Evolutionary conservation across 495 filamentous ascomycete species (phyloP), one percentile per base, ranked within the genome.

Genomic region (Patellaria atrata): DNA sequence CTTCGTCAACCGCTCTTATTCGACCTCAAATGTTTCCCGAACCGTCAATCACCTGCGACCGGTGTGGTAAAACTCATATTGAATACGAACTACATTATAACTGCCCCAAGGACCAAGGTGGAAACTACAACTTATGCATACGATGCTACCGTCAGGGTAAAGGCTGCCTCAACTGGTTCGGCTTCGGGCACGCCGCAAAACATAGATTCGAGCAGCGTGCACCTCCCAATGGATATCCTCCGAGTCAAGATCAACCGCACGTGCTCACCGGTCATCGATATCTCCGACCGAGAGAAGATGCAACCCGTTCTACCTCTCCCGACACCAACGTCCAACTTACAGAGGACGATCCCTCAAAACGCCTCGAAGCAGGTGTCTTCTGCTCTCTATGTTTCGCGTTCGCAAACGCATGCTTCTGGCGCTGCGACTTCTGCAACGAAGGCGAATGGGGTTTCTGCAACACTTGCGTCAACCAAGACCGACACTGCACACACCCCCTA

Each of bases 401-500:
- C 54, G 63, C 81, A 0, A 82, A 89, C 40, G 66, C 75, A 15
- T 82, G 77, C 51, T 84, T 76, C 51, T 94, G 83, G 84, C 70
- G 77, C 38, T 94, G 85, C 54, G 70, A 71, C 35, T 44, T 62
- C 23, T 94, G 85, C 56, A 91, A 92, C 46, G 76, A 86, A 35
- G 84, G 80, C 17, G 83, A 85, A 47, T 94, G 84, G 85, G 85
- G 85, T 1, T 93, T 81, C 47, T 94, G 85, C 57, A 77, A 77
- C 40, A 50, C 56, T 37, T 94, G 85, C 49, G 81, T 92, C 18
- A 82, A 81, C 28, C 71, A 72, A 53, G 80, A 75, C 9, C 63
- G 63, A 27, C 74, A 71, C 43, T 94, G 85, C 57, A 79, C 73
- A 0, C 85, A 94, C 48, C 60, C 74, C 0, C 59, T 94, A 0